Base-by-base conservation (phyloP, 805 yeast genomes). In the Saccharomycodes ludwigii region DNA sequence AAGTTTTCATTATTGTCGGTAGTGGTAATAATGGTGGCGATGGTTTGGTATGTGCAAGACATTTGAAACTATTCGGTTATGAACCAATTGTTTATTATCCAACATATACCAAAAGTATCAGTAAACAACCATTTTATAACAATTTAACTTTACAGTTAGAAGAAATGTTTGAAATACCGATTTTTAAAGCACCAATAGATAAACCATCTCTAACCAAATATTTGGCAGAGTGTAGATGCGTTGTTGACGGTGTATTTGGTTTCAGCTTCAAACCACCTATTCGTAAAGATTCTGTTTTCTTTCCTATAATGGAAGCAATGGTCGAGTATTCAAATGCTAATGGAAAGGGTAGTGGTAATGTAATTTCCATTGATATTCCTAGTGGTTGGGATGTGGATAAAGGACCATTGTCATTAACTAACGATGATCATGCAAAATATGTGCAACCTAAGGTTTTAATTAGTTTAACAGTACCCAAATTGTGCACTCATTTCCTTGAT, bases 1-100 rank as follows among this genome's bases (percentile, higher is more conserved):
- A 54, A 8, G 76, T 85, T 2, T 58, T 86, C 25, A 68, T 91
- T 2, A 61, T 91, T 4, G 84, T 77, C 8, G 98, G 98, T 0
- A 97, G 97, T 0, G 98, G 98, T 2, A 91, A 91, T 48, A 91
- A 91, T 48, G 74, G 95, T 2, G 98, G 97, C 2, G 98, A 91
- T 56, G 98, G 97, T 0, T 59, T 91, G 10, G 98, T 91, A 2
- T 94, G 95, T 18, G 94, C 96, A 2, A 66, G 98, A 26, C 98
- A 91, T 51, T 60, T 91, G 40, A 71, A 72, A 41, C 57, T 85
- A 9, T 73, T 91, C 64, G 91, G 91, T 2, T 83, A 75, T 50
- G 58, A 61, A 4, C 95, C 96, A 2, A 58, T 68, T 4, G 66
- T 88, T 1, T 85, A 68, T 52, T 86, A 85, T 47, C 96, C 97